Base-by-base conservation (phyloP, 768 basidiomycete species). In the Boletellus sp. region DNA sequence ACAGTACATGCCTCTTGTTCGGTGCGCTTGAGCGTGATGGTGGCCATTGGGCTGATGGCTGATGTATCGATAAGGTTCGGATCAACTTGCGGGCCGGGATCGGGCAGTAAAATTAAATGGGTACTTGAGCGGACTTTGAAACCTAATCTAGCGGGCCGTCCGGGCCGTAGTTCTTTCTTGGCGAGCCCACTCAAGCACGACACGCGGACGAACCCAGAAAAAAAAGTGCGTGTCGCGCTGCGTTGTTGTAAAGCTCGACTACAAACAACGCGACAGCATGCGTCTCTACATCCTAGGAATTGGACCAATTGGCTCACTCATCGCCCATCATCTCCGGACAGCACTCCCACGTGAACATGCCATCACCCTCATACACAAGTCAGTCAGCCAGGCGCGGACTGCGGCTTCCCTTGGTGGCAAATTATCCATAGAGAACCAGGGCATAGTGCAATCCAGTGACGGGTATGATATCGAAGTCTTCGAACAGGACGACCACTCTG, bases 291-390 rank as follows among this genome's bases (percentile, higher is more conserved):
- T 89, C 55, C 76, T 90, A 54, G 92, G 93, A 57, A 68, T 92
- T 36, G 92, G 92, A 42, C 78, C 91, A 38, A 79, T 95, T 54
- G 94, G 94, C 47, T 81, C 82, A 24, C 81, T 97, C 51, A 55
- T 97, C 55, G 78, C 93, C 15, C 81, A 87, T 66, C 80, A 94
- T 65, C 79, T 97, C 35, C 84, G 89, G 35, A 74, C 74, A 43
- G 67, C 73, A 46, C 72, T 90, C 44, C 74, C 81, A 17, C 52
- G 65, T 24, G 58, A 69, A 15, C 75, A 83, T 57, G 64, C 77
- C 37, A 74, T 95, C 60, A 78, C 80, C 22, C 80, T 94, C 63
- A 80, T 96, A 49, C 79, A 88, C 69, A 83, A 78, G 59, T 74
- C 69, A 2, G 56, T 67, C 5, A 59, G 60, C n/a, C 69, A 72